Base-by-base conservation (phyloP, 1,284 basidiomycete genomes). In the Bondarzewia mesenterica region DNA sequence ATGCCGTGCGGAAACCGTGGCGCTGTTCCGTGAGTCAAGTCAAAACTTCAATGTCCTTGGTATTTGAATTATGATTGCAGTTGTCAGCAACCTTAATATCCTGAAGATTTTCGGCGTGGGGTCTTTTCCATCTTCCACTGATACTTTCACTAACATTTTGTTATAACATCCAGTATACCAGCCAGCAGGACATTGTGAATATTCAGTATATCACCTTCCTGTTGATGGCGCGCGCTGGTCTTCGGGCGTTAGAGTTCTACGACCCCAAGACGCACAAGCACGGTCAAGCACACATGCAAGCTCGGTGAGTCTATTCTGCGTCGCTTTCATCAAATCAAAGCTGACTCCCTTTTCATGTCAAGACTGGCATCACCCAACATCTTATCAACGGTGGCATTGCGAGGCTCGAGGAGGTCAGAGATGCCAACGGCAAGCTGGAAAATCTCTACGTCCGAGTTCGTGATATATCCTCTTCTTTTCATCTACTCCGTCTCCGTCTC, bases 281-380 rank as follows among this genome's bases (percentile, higher is more conserved):
- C 58, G 87, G 89, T 16, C 90, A 93, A 61, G 90, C 90, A n/a
- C 90, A 93, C 60, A 93, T 93, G 89, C 89, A 88, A 65, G 88
- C 85, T 45, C 78, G 85, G 84, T 86, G 61, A 42, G 68, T 54
- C 46, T 16, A 37, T 49, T 18, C 43, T 38, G 16, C 12, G 18
- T 53, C 18, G n/a, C 15, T 26, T 21, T 26, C 38, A 6, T 50
- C 38, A 23, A 20, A n/a, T 10, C 7, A 25, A 21, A n/a, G 16
- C 12, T 7, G 18, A 15, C 37, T 40, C 38, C 16, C 10, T 14
- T 38, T 41, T 39, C 7, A 41, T 21, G 37, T 16, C 50, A 87
- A 88, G 23, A 69, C 89, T 50, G 88, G 88, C 25, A 91, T 92
- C 60, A 87, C 85, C 10, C 82, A 86, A 52, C 81, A 84, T 64